Evolutionary conservation across 108 stramenopile species (phyloP).

Genomic region (Fragilariopsis cylindrus): DNA sequence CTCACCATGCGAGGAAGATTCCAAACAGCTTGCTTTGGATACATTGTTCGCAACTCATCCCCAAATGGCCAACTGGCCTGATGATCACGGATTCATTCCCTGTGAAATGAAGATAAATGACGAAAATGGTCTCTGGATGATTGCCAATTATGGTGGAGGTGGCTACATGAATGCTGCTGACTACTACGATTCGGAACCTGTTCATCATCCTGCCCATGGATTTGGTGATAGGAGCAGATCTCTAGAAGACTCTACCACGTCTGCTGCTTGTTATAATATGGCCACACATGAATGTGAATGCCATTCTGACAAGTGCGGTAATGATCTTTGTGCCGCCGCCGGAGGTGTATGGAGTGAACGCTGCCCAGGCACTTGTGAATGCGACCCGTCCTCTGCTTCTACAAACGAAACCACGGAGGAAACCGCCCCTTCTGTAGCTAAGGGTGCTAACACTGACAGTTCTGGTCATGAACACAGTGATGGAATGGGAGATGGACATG

Average conservation of each 20-base stretch:
- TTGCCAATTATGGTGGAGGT: slow-evolving; percentile 54
- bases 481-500: neutral
- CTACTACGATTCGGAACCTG: slow-evolving; percentile 3
- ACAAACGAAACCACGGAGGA: neutral
- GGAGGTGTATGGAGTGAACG: neutral
- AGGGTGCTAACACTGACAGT: neutral
- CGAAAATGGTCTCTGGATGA: slow-evolving; percentile 46
- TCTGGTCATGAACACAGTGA: neutral
- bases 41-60: slow-evolving; percentile 47
- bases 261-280: neutral
- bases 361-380: neutral
- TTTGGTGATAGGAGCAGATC: too few relatives aligned
- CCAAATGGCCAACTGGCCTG: slow-evolving; percentile 42
- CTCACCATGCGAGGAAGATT: slow-evolving; percentile 20
- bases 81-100: slow-evolving; percentile 46
- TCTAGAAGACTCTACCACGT: too few relatives aligned
- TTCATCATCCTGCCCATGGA: neutral
- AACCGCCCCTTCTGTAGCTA: neutral
- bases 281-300: neutral
- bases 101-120: slow-evolving; percentile 25
- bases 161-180: slow-evolving; percentile 19
- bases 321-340: neutral
- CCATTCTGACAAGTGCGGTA: slow-evolving; percentile 1
- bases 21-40: neutral
- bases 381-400: too few relatives aligned